Percentiles rank a stretch among this genome's conserved stretches.
Conservation (phyloP, 176 grass and related monocot species). For the bread wheat (Triticum aestivum) region IWGSC_CS_RefSeq_v2.1 NC_057799.1:440122272-440122771, state of each 20-base stretch:
- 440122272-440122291: too few relatives aligned
- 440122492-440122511: not conserved
- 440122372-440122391: not conserved
- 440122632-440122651: not conserved
- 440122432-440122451: not conserved
- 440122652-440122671: not conserved
- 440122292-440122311: too few relatives aligned
- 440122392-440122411: not conserved
- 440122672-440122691: not conserved
- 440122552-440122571: not conserved
- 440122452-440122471: not conserved
- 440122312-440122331: too few relatives aligned
- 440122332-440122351: too few relatives aligned
- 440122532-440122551: not conserved
- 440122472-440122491: not conserved
- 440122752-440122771: not conserved
- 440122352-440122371: too few relatives aligned
- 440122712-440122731: not conserved
- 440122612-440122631: not conserved
- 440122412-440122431: not conserved
- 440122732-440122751: not conserved
- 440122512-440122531: conserved; percentile 6
- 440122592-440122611: not conserved
- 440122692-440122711: not conserved
- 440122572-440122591: not conserved